Evolutionary conservation across 2,329 filamentous ascomycete species (phyloP).

Genomic region (Aureobasidium vineae): DNA sequence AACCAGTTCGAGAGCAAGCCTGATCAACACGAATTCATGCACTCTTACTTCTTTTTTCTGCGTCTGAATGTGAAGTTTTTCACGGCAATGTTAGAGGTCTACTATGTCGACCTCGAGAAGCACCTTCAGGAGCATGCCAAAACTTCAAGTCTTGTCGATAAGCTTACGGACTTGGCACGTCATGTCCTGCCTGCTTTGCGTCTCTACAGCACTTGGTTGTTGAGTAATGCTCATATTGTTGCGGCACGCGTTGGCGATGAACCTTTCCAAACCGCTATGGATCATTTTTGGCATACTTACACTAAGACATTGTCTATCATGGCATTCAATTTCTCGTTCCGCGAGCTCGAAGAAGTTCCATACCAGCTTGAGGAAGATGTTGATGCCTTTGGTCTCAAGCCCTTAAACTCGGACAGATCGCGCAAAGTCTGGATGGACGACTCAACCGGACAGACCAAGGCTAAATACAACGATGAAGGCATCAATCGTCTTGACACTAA

Average conservation of each 20-base stretch:
- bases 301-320: conserved; percentile 52
- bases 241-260: conserved; percentile 55
- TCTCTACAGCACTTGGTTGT: conserved; percentile 67
- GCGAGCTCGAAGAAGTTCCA: conserved; percentile 54
- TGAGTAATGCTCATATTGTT: conserved; percentile 55
- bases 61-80: conserved; percentile 77
- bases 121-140: conserved; percentile 27
- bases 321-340: conserved; percentile 59
- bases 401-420: conserved; percentile 54
- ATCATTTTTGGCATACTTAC: conserved; percentile 65
- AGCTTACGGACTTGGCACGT: conserved; percentile 58
- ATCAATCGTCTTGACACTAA: conserved; percentile 57
- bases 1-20: conserved; percentile 58
- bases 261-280: conserved; percentile 56
- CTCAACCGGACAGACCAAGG: conserved; percentile 48
- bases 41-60: conserved; percentile 61
- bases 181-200: conserved; percentile 63
- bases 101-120: conserved; percentile 54
- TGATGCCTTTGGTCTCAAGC: conserved; percentile 64
- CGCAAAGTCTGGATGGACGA: conserved; percentile 53
- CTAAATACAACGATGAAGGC: conserved; percentile 51
- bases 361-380: conserved; percentile 69
- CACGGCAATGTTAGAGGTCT: conserved; percentile 65
- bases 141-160: conserved; percentile 46
- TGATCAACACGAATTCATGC: conserved; percentile 38